Percentiles rank a stretch among this genome's conserved stretches.
Evolutionary conservation across 495 filamentous ascomycete species (phyloP).

Genomic region (Penicillium robsamsonii): DNA sequence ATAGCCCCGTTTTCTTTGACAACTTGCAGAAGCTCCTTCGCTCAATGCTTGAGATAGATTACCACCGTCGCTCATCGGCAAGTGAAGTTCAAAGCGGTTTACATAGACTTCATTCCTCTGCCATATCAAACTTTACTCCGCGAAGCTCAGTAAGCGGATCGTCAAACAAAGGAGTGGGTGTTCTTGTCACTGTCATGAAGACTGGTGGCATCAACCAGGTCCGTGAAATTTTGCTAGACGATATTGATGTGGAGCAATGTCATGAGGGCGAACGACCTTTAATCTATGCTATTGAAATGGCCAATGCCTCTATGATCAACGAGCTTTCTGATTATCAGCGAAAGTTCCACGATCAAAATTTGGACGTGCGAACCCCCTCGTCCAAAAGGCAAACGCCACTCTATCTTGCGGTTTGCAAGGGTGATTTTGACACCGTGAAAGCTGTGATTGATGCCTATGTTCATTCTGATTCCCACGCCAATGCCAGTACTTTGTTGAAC

Average conservation of each 20-base stretch:
- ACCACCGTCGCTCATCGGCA: neutral
- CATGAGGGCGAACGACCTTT: neutral
- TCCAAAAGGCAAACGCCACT: constrained; percentile 2
- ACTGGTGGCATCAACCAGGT: neutral
- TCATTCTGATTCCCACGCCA: neutral
- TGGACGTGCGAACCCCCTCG: constrained; percentile 1
- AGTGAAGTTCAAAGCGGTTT: neutral
- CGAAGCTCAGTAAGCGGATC: neutral
- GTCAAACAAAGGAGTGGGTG: neutral
- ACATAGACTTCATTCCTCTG: neutral
- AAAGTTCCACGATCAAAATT: neutral
- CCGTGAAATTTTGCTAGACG: neutral
- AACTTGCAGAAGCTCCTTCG: neutral
- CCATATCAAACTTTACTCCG: too few species aligned
- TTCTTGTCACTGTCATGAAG: neutral
- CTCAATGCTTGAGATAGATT: neutral
- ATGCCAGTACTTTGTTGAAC: neutral
- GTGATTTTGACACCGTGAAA: neutral
- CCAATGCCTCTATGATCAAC: neutral
- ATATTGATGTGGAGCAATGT: neutral
- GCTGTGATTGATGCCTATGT: neutral
- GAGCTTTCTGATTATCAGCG: neutral
- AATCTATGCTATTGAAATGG: neutral
- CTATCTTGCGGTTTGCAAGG: constrained; percentile 3
- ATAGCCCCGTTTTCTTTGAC: neutral